Conservation (phyloP, 805 yeast species). For the Kluyveromyces dobzhanskii region DNA sequence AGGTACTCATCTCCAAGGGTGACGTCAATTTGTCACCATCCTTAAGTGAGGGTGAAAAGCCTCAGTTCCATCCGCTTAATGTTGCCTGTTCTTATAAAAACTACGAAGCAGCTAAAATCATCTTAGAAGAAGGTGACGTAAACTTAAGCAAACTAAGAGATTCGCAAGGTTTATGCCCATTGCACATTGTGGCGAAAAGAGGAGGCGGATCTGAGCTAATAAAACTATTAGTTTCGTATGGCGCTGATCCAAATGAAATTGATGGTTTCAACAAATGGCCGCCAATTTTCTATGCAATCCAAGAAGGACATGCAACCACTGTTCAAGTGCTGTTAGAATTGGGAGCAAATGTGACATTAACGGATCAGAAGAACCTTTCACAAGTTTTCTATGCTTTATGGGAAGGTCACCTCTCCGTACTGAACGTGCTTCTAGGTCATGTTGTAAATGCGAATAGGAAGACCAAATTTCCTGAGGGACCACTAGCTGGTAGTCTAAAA, state of each 20-base stretch:
- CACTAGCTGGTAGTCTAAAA: background rate
- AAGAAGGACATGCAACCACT: slow-evolving; percentile 69
- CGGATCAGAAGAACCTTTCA: slow-evolving; percentile 72
- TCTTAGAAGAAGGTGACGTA: slow-evolving; percentile 38
- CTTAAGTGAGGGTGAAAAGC: slow-evolving; percentile 40
- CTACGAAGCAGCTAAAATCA: slow-evolving; percentile 54
- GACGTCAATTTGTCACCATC: slow-evolving; percentile 41
- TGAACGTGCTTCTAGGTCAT: slow-evolving; percentile 52
- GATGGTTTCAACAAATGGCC: slow-evolving; percentile 93
- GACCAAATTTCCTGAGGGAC: background rate
- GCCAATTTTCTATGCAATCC: slow-evolving; percentile 83
- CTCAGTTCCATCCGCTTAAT: slow-evolving; percentile 69
- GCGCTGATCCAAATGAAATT: slow-evolving; percentile 65
- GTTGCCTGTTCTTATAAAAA: slow-evolving; percentile 86
- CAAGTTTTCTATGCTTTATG: slow-evolving; percentile 87
- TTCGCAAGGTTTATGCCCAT: slow-evolving; percentile 82
- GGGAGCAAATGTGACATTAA: slow-evolving; percentile 60
- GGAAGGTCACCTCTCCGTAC: slow-evolving; percentile 84
- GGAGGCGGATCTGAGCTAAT: slow-evolving; percentile 65
- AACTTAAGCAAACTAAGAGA: slow-evolving; percentile 35
- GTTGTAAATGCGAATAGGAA: slow-evolving; percentile 6
- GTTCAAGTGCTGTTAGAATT: slow-evolving; percentile 60
- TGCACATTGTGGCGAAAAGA: slow-evolving; percentile 81
- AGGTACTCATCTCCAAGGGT: slow-evolving; percentile 36
- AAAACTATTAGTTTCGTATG: slow-evolving; percentile 57